Evolutionary conservation across 176 grass and related monocot genomes (phyloP).

Genomic region (Eragrostis nindensis): DNA sequence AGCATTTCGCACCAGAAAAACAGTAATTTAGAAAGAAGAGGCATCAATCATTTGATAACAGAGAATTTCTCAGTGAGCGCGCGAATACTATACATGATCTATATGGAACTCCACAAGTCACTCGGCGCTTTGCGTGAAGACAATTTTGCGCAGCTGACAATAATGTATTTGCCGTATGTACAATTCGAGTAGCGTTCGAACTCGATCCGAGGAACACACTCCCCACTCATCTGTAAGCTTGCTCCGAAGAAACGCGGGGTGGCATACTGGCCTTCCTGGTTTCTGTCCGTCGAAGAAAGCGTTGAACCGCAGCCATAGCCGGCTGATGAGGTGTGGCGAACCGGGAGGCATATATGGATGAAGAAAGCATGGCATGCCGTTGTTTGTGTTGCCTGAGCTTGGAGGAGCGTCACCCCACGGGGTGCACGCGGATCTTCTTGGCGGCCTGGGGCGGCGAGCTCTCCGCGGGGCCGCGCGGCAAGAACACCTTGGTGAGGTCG

Average conservation of each 20-base stretch:
- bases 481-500: slow-evolving; percentile 66
- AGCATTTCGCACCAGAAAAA: not conserved
- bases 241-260: not conserved
- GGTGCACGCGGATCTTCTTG: slow-evolving; percentile 67
- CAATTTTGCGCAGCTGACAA: not conserved
- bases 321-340: not conserved
- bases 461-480: slow-evolving; percentile 26
- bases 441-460: not conserved
- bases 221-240: not conserved
- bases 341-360: not conserved
- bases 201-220: not conserved
- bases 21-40: not conserved
- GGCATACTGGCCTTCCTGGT: not conserved
- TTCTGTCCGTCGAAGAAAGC: not conserved
- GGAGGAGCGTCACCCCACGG: slow-evolving; percentile 17
- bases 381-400: not conserved
- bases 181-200: slow-evolving; percentile 41
- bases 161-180: slow-evolving; percentile 31
- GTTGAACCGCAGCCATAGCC: not conserved
- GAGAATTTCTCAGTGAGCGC: not conserved
- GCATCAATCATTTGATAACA: not conserved
- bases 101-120: not conserved
- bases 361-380: not conserved
- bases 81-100: not conserved
- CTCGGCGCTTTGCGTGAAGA: not conserved